Conservation (phyloP, 192 early-diverging fungal genomes). For the Jimgerdemannia lactiflua region DNA sequence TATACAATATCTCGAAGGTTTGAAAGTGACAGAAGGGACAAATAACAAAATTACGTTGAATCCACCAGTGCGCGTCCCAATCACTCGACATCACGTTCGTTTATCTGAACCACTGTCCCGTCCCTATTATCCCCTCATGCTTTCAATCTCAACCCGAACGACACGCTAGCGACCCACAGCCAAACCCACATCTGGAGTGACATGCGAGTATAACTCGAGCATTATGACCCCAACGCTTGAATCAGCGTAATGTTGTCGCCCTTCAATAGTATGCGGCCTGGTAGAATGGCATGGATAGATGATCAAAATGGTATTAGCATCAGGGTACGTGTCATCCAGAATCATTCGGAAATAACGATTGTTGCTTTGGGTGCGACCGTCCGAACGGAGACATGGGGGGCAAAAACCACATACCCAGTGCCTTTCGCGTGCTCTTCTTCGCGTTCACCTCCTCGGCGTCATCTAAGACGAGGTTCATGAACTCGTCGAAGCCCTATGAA, state of each 20-base stretch:
- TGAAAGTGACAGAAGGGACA: too few species aligned
- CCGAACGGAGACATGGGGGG: background rate
- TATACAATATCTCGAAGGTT: too few species aligned
- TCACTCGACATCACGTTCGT: too few species aligned
- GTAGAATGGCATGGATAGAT: constrained; percentile 1
- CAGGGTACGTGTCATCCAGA: background rate
- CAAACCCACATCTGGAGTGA: too few species aligned
- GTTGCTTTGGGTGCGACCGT: background rate
- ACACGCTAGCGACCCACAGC: background rate
- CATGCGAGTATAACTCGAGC: background rate
- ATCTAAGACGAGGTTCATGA: constrained; percentile 96
- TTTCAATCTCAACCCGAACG: background rate
- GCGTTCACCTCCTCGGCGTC: constrained; percentile 80
- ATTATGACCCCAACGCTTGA: constrained; percentile 26
- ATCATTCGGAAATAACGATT: background rate
- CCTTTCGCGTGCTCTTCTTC: constrained; percentile 74
- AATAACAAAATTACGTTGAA: too few species aligned
- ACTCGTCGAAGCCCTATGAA: constrained; percentile 96
- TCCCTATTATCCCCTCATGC: background rate
- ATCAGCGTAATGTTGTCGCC: constrained; percentile 97
- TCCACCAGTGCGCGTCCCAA: too few species aligned
- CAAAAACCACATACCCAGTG: constrained; percentile 52
- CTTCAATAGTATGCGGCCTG: constrained; percentile 89
- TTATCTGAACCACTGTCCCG: too few species aligned
- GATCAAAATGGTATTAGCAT: background rate